Evolutionary conservation across 345 rosid species (phyloP).

Genomic region (Dimocarpus longan): DNA sequence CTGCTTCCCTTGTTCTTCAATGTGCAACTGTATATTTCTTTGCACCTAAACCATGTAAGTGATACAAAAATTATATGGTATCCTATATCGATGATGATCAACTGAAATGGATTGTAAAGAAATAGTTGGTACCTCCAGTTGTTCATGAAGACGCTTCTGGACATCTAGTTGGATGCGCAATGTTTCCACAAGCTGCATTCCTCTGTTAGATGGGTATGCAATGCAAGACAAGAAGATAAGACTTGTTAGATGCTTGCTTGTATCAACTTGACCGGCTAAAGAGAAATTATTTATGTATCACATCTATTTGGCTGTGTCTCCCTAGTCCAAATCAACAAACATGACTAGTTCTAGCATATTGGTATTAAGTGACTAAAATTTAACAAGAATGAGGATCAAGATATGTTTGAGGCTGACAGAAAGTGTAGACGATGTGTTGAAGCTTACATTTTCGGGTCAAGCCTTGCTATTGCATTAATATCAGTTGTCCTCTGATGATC

Average conservation of each 20-base stretch:
- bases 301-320: not conserved
- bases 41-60: slow-evolving; percentile 25
- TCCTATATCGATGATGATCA: not conserved
- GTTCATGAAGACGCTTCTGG: slow-evolving; percentile 35
- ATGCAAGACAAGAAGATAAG: not conserved
- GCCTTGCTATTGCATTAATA: not conserved
- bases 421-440: not conserved
- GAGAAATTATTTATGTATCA: not conserved
- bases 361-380: not conserved
- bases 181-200: slow-evolving; percentile 30
- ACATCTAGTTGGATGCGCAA: slow-evolving; percentile 36
- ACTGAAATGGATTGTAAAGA: not conserved
- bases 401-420: not conserved
- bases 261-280: not conserved
- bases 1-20: slow-evolving; percentile 41
- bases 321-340: not conserved
- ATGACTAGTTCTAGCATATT: not conserved
- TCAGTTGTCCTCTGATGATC: not conserved
- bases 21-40: slow-evolving; percentile 31
- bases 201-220: slow-evolving; percentile 7
- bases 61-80: not conserved
- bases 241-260: not conserved
- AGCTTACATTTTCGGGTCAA: slow-evolving; percentile 15
- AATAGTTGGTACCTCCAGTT: slow-evolving; percentile 31
- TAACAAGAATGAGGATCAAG: not conserved